A percentile compares a stretch with the other conserved stretches of the same genome.
These are phyloP conservation scores for Trapa incisa DNA, from an alignment of 345 rosid genomes.

Conservation along the genomic window DNA sequence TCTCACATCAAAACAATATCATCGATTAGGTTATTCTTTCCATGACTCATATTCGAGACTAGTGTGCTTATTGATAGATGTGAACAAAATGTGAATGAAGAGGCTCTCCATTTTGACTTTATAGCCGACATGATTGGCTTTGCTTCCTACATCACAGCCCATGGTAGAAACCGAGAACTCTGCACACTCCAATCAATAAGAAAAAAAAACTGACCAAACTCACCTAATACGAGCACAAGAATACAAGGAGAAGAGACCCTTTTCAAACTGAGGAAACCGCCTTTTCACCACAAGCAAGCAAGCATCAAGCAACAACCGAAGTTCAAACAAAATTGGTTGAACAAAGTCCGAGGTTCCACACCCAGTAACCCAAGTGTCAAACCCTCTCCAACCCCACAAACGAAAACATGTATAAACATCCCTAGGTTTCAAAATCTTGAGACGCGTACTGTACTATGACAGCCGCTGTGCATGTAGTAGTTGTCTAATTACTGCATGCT, in stretches of 20 bases:
- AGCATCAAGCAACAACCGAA: conserved; percentile 3
- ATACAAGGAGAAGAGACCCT: conserved; percentile 4
- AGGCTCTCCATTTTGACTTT: no score
- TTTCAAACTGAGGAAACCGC: conserved; percentile 15
- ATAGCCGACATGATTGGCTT: conserved; percentile 2
- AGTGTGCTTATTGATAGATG: no score
- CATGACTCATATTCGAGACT: no score
- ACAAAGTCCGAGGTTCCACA: not conserved
- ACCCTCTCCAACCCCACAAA: not conserved
- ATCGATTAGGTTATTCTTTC: no score
- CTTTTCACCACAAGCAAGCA: not conserved
- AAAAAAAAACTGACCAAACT: not conserved
- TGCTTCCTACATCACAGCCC: conserved; percentile 20
- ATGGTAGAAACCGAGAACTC: conserved; percentile 17
- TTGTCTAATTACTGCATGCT: no score
- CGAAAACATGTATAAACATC: not conserved
- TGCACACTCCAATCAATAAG: not conserved
- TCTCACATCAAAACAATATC: no score
- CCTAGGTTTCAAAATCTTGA: no score
- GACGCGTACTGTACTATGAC: no score
- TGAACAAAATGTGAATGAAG: no score
- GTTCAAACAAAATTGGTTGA: not conserved
- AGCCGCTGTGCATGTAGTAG: no score
- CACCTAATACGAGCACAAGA: conserved; percentile 12
- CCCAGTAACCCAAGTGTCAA: not conserved